phyloP scores from a whole-genome alignment of 2,329 filamentous ascomycete species.

The Fusarium dimerum region DNA sequence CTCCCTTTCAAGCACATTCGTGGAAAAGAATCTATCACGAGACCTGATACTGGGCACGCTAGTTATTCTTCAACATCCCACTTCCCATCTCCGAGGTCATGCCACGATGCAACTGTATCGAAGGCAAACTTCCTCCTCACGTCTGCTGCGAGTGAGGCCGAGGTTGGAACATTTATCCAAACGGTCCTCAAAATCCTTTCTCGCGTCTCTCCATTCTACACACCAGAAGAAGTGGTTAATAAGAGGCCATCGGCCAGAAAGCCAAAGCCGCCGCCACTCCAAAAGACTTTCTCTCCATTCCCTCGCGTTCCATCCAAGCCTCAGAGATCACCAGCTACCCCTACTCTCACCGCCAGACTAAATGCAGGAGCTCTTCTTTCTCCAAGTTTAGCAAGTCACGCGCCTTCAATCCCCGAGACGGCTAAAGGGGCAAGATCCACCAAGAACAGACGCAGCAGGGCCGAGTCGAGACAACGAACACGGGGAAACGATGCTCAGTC shows the following conservation, averaged over 20 bases:
- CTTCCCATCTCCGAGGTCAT: slow-evolving; percentile 26
- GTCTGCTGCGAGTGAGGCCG: slow-evolving; percentile 53
- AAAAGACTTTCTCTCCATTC: slow-evolving; percentile 34
- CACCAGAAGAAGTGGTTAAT: slow-evolving; percentile 40
- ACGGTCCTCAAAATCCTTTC: slow-evolving; percentile 49
- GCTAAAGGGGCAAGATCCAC: slow-evolving; percentile 30
- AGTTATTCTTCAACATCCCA: slow-evolving; percentile 19
- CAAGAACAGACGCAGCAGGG: slow-evolving; percentile 31
- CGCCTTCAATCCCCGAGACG: slow-evolving; percentile 38
- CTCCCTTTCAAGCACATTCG: slow-evolving; percentile 43
- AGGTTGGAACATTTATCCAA: slow-evolving; percentile 56
- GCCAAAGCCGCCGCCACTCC: slow-evolving; percentile 29
- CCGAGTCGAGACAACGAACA: slow-evolving; percentile 28
- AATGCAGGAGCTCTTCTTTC: slow-evolving; percentile 11
- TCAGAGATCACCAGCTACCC: slow-evolving; percentile 24
- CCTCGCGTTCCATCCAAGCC: slow-evolving; percentile 24
- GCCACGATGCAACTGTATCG: slow-evolving; percentile 41
- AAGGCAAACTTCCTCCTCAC: slow-evolving; percentile 60
- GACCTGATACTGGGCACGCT: slow-evolving; percentile 24
- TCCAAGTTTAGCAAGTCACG: slow-evolving; percentile 19
- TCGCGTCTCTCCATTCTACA: slow-evolving; percentile 42
- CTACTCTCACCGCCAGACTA: slow-evolving; percentile 12
- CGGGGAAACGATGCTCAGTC: slow-evolving; percentile 31
- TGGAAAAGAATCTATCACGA: slow-evolving; percentile 32
- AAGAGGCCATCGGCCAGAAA: slow-evolving; percentile 22